Base-by-base conservation (phyloP, 352 stramenopile species). In the Plasmopara muralis region DNA sequence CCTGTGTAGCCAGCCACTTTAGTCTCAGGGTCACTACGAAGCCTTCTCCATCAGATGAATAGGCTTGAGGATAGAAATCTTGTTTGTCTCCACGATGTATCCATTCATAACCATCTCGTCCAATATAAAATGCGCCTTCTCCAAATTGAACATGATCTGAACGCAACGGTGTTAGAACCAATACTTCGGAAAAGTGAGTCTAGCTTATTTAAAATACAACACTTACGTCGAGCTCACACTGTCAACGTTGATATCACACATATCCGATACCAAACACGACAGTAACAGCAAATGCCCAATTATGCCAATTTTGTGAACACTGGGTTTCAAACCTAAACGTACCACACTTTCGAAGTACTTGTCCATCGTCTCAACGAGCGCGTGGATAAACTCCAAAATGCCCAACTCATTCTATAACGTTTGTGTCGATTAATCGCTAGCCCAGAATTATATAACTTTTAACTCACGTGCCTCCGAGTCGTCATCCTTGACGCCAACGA, bases 351-450 rank as follows among this genome's bases (percentile, higher is more conserved):
- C 95, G 74, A 98, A 98, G 74, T 98, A 98, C 74, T 97, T 97
- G 81, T 98, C 96, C 83, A 99, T 97, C 6, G 96, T 99, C 72
- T 99, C 97, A 34, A 99, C 97, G 16, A 99, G 86, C 42, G 89
- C 95, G 73, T 99, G 97, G 69, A 99, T 99, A 64, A 99, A 99
- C 83, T 99, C 97, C 45, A 99, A 71, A 35, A 99, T 93, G 33
- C 95, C 97, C 33, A 99, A 82, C 74, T 99, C 97, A 64, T 99
- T 99, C 85, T 99, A 18, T 6, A 4, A 57, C 6, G 43, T 4
- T 18, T 28, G 37, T 28, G 51, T 2, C 2, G 18, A 13, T 2
- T 9, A 18, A 35, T 34, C 1, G 20, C 29, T 7, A 10, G 30
- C n/a, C 16, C n/a, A 28, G 9, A 35, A 39, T 8, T 29, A 33